Conservation (phyloP, 257 asterid genomes). For the Fraxinus pennsylvanica region DNA sequence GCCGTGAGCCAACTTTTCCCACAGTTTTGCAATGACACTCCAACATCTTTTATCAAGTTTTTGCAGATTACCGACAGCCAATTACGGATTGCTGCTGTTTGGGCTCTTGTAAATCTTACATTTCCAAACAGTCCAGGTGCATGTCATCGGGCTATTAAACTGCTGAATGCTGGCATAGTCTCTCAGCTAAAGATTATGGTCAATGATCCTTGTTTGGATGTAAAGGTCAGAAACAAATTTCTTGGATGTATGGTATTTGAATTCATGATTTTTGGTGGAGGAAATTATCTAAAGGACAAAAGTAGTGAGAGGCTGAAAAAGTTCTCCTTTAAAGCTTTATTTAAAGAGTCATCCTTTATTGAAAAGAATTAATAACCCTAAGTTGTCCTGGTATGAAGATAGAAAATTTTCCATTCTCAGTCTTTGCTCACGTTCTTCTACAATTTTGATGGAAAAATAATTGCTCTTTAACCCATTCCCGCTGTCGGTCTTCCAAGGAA, state of each 20-base stretch:
- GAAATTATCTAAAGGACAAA: background rate
- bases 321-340: too few species aligned
- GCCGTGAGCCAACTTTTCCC: slow-evolving; percentile 72
- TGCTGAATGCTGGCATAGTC: slow-evolving; percentile 61
- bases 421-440: background rate
- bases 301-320: background rate
- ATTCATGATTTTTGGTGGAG: slow-evolving; percentile 3
- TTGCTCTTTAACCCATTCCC: background rate
- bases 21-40: slow-evolving; percentile 35
- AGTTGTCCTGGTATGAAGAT: background rate
- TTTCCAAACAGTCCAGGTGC: slow-evolving; percentile 69
- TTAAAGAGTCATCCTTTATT: background rate
- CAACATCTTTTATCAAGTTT: slow-evolving; percentile 50
- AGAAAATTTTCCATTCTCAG: background rate
- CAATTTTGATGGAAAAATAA: background rate
- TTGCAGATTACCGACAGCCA: slow-evolving; percentile 71
- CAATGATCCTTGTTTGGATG: slow-evolving; percentile 87
- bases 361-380: background rate
- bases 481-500: background rate
- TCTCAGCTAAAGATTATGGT: slow-evolving; percentile 66
- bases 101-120: slow-evolving; percentile 83
- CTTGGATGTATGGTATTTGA: slow-evolving; percentile 15
- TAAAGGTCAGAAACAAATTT: slow-evolving; percentile 54
- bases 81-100: slow-evolving; percentile 71
- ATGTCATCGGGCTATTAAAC: slow-evolving; percentile 48